phyloP scores from a whole-genome alignment of 2,329 filamentous ascomycete genomes.

The Geosmithia putterillii region DNA sequence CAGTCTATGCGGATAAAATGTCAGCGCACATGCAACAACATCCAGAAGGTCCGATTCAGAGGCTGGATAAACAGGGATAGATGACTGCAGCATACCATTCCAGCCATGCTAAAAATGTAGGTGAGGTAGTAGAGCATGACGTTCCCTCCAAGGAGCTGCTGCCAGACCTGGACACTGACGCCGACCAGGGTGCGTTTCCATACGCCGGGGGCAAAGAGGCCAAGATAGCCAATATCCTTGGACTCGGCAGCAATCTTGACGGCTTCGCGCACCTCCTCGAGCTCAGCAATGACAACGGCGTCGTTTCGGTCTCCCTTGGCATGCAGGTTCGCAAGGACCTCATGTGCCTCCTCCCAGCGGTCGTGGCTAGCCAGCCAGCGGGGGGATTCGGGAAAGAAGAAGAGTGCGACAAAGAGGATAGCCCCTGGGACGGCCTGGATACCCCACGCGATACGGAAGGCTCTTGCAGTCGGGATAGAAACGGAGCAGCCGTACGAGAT shows the following conservation, averaged over 20 bases:
- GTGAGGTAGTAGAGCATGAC: conserved; percentile 48
- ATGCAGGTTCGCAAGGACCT: conserved; percentile 43
- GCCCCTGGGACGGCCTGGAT: conserved; percentile 50
- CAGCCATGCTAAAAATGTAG: conserved; percentile 50
- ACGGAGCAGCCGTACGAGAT: conserved; percentile 51
- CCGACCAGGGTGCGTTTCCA: conserved; percentile 40
- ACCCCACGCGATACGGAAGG: conserved; percentile 54
- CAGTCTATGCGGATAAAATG: conserved; percentile 6
- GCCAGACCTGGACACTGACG: conserved; percentile 38
- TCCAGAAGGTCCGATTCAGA: too few species aligned
- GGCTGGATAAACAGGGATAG: too few species aligned
- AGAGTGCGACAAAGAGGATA: conserved; percentile 42
- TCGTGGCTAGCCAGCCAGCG: conserved; percentile 52
- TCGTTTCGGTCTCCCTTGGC: conserved; percentile 40
- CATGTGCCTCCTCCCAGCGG: conserved; percentile 41
- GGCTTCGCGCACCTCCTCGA: conserved; percentile 36
- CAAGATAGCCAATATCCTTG: conserved; percentile 22
- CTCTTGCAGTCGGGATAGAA: conserved; percentile 34
- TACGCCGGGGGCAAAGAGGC: conserved; percentile 31
- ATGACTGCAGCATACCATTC: conserved; percentile 17
- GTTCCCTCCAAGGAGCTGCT: conserved; percentile 41
- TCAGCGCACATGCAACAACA: neutral
- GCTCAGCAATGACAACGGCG: conserved; percentile 43
- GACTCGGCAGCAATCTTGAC: conserved; percentile 22
- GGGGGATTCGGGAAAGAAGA: conserved; percentile 49